Percentiles rank a stretch among this genome's conserved stretches.
Conservation (phyloP, 768 basidiomycete species). For the Podaxis sp. region DNA sequence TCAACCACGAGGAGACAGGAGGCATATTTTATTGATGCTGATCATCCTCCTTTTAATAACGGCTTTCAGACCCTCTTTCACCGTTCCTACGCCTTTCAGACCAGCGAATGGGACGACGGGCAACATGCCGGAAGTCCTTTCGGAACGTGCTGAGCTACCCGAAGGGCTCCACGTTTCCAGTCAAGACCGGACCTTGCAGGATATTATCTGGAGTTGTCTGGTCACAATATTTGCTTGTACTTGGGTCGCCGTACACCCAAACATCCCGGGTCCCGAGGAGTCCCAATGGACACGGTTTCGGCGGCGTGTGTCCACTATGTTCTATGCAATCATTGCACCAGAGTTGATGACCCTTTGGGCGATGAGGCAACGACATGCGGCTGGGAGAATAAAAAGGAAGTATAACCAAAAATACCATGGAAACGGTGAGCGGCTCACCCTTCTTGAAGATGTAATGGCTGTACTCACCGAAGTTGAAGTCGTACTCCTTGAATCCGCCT, state of each 20-base stretch:
- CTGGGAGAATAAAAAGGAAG: neutral
- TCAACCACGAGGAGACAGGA: too few relatives aligned
- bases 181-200: neutral
- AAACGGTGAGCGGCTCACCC: neutral
- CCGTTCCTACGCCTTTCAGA: neutral
- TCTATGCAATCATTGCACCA: constrained; percentile 11
- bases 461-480: neutral
- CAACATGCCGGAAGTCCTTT: neutral
- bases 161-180: neutral
- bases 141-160: neutral
- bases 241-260: constrained; percentile 20
- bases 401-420: neutral
- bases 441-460: neutral
- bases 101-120: neutral
- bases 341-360: constrained; percentile 8
- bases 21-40: neutral
- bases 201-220: constrained; percentile 19
- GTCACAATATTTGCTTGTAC: constrained; percentile 18
- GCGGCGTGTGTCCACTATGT: constrained; percentile 6
- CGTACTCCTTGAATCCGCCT: neutral
- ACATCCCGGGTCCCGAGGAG: constrained; percentile 12
- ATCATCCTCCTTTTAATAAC: neutral
- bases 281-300: neutral
- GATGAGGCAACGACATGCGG: constrained; percentile 7
- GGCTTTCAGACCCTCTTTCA: neutral